Evolutionary conservation across 768 basidiomycete species (phyloP).

Genomic region (Tricholoma furcatifolium): DNA sequence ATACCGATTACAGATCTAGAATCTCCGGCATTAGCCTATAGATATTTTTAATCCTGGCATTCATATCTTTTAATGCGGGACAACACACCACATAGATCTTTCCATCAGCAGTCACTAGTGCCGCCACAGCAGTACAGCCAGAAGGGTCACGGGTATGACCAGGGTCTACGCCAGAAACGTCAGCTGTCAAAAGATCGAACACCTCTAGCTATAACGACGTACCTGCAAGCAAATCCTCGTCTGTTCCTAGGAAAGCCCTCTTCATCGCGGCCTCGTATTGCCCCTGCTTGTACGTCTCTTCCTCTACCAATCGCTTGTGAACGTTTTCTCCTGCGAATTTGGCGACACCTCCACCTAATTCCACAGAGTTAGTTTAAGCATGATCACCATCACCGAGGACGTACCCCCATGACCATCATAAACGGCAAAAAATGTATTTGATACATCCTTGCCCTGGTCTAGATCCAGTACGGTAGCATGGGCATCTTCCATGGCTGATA

Average conservation of each 20-base stretch:
- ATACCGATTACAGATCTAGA: slow-evolving; percentile 86
- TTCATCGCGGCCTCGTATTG: slow-evolving; percentile 81
- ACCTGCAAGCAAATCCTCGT: slow-evolving; percentile 91
- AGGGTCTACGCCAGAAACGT: slow-evolving; percentile 55
- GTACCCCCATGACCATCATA: slow-evolving; percentile 98
- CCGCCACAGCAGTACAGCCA: slow-evolving; percentile 94
- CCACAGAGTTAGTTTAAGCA: slow-evolving; percentile 7
- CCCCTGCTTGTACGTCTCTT: slow-evolving; percentile 68
- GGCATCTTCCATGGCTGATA: slow-evolving; percentile 94
- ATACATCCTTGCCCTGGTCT: slow-evolving; percentile 44
- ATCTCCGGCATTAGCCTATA: slow-evolving; percentile 96
- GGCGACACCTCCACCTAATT: slow-evolving; percentile 77
- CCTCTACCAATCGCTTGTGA: slow-evolving; percentile 71
- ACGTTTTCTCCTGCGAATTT: slow-evolving; percentile 84
- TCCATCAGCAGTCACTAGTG: slow-evolving; percentile 72
- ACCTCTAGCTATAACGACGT: slow-evolving; percentile 22
- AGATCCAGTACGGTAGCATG: slow-evolving; percentile 77
- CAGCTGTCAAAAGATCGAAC: slow-evolving; percentile 7
- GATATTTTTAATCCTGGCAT: slow-evolving; percentile 14
- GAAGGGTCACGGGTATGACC: slow-evolving; percentile 88
- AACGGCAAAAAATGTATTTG: slow-evolving; percentile 89
- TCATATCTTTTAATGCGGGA: slow-evolving; percentile 4
- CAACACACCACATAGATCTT: slow-evolving; percentile 77
- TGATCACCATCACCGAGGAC: slow-evolving; percentile 19
- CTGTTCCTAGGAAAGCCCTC: slow-evolving; percentile 87